These are phyloP conservation scores for Trypanosoma lewisi DNA, from an alignment of 208 protist genomes.

Conservation along the genomic window DNA sequence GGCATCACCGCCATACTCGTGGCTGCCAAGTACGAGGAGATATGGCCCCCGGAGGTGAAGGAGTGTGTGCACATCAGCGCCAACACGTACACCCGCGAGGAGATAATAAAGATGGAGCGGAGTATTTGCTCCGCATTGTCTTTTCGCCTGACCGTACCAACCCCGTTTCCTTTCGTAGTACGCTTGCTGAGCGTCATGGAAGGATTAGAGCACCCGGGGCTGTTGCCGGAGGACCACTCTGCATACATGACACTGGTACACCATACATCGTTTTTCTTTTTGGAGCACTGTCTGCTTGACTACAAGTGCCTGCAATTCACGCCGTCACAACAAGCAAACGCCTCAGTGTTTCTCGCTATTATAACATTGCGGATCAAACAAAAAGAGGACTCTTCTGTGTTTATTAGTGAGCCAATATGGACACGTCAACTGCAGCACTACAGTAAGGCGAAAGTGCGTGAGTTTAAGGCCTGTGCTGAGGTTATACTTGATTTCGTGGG, in stretches of 20 bases:
- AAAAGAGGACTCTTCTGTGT: conserved; percentile 6
- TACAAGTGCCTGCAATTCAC: conserved; percentile 91
- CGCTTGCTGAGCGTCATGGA: conserved; percentile 75
- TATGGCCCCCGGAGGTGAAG: conserved; percentile 91
- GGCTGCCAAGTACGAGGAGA: conserved; percentile 95
- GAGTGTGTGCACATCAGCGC: conserved; percentile 94
- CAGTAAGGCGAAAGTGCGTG: conserved; percentile 50
- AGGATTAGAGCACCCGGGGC: conserved; percentile 35
- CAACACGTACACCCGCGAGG: conserved; percentile 91
- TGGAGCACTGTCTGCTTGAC: conserved; percentile 83
- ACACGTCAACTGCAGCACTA: conserved; percentile 66
- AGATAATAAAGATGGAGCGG: conserved; percentile 92
- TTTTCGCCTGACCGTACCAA: conserved; percentile 90
- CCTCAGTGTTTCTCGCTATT: conserved; percentile 89
- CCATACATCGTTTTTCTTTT: conserved; percentile 80
- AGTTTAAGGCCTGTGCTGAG: conserved; percentile 77
- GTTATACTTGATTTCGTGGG: conserved; percentile 78
- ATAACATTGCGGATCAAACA: conserved; percentile 59
- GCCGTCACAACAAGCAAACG: conserved; percentile 92
- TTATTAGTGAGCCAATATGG: conserved; percentile 40
- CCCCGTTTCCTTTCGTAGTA: conserved; percentile 80
- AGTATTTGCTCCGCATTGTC: conserved; percentile 72
- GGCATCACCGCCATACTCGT: conserved; percentile 90
- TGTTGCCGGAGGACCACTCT: conserved; percentile 32
- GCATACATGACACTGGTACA: conserved; percentile 39